phyloP scores from a whole-genome alignment of 495 filamentous ascomycete species.

The Astrothelium subdiscretum region DNA sequence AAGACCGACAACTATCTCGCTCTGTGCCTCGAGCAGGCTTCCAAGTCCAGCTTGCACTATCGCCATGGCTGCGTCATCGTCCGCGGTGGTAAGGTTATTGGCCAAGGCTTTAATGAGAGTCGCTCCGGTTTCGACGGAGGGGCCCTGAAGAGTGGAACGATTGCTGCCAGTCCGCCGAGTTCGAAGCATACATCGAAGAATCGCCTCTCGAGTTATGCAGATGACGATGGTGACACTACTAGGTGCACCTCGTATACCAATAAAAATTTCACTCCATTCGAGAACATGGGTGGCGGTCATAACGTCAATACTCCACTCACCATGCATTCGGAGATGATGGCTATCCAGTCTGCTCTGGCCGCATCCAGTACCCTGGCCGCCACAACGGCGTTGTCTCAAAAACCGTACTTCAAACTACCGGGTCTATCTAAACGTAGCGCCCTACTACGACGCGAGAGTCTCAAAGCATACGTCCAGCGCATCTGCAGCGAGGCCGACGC shows the following conservation, averaged over 20 bases:
- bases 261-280: conserved; percentile 22
- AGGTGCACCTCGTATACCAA: background rate
- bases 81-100: conserved; percentile 41
- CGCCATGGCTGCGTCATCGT: conserved; percentile 41
- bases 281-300: conserved; percentile 20
- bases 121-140: conserved; percentile 38
- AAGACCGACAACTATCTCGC: conserved; percentile 34
- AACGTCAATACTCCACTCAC: conserved; percentile 32
- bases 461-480: conserved; percentile 35
- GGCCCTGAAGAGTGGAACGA: conserved; percentile 36
- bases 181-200: conserved; percentile 22
- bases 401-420: conserved; percentile 39
- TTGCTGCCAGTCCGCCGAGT: conserved; percentile 26
- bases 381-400: conserved; percentile 32
- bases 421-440: conserved; percentile 35
- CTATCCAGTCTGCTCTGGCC: conserved; percentile 39
- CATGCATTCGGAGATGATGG: conserved; percentile 48
- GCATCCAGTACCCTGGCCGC: conserved; percentile 32
- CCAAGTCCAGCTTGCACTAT: conserved; percentile 37
- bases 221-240: background rate
- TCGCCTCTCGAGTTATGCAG: conserved; percentile 1
- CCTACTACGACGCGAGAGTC: conserved; percentile 28
- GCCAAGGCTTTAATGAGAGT: conserved; percentile 38
- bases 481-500: conserved; percentile 27
- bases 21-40: conserved; percentile 41